Conservation (phyloP, 192 early-diverging fungal species). For the Coemansia sp. region DNA sequence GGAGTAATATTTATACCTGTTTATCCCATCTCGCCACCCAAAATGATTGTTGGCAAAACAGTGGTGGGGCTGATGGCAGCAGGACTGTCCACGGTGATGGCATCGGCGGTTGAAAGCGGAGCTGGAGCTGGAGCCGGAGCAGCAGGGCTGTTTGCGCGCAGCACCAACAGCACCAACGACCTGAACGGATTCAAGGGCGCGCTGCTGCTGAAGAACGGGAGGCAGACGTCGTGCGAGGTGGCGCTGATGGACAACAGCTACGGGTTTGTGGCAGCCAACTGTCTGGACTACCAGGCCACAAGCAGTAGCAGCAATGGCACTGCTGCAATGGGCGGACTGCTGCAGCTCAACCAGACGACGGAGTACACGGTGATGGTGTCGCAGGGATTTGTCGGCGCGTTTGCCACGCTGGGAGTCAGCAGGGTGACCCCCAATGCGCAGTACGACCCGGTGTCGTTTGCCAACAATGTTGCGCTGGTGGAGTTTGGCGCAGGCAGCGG, state of each 20-base stretch:
- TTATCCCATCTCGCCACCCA: too few species aligned
- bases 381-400: slow-evolving; percentile 16
- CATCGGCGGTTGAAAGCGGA: background rate
- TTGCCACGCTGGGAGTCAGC: slow-evolving; percentile 27
- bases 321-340: background rate
- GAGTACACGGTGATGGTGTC: slow-evolving; percentile 34
- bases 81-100: slow-evolving; percentile 37
- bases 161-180: slow-evolving; percentile 23
- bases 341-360: slow-evolving; percentile 21
- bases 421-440: slow-evolving; percentile 27
- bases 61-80: slow-evolving; percentile 38
- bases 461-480: slow-evolving; percentile 46
- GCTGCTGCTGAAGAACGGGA: slow-evolving; percentile 43
- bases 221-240: slow-evolving; percentile 48
- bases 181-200: slow-evolving; percentile 43
- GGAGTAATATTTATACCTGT: too few species aligned
- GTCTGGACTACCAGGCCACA: slow-evolving; percentile 38
- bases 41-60: slow-evolving; percentile 19
- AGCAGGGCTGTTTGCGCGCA: slow-evolving; percentile 3
- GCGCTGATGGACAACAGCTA: slow-evolving; percentile 39
- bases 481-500: slow-evolving; percentile 27
- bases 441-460: slow-evolving; percentile 45
- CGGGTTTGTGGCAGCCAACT: slow-evolving; percentile 43
- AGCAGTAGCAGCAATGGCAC: slow-evolving; percentile 2
- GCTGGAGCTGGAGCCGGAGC: background rate